Percentiles rank a stretch among this genome's conserved stretches.
Conservation (phyloP, 129 eudicot species). For the Flaveria robusta region DNA sequence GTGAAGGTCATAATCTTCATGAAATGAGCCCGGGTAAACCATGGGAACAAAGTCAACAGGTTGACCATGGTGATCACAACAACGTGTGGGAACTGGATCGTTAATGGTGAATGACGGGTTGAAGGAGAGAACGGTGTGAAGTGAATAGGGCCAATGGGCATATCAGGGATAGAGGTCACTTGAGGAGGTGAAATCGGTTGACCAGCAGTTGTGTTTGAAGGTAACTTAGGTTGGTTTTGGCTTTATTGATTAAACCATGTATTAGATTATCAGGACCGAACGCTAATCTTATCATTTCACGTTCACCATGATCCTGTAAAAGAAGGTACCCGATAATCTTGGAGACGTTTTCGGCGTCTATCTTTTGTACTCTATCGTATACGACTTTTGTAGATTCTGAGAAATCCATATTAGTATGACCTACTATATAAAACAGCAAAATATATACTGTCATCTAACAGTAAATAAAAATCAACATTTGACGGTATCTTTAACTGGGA, state of each 20-base stretch:
- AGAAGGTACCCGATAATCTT: slow-evolving; percentile 56
- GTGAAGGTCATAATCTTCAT: slow-evolving; percentile 49
- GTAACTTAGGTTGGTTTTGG: slow-evolving; percentile 35
- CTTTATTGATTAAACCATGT: slow-evolving; percentile 39
- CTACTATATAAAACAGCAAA: slow-evolving; percentile 24
- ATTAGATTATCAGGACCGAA: slow-evolving; percentile 55
- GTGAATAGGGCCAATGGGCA: slow-evolving; percentile 29
- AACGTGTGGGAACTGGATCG: slow-evolving; percentile 41
- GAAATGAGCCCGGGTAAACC: slow-evolving; percentile 38
- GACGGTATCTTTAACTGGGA: background rate
- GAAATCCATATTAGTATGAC: slow-evolving; percentile 48
- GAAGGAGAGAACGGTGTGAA: slow-evolving; percentile 48
- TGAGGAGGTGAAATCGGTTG: slow-evolving; percentile 42
- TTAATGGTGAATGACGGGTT: slow-evolving; percentile 39
- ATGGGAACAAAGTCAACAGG: slow-evolving; percentile 41
- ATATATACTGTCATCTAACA: slow-evolving; percentile 2
- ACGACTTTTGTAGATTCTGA: slow-evolving; percentile 52
- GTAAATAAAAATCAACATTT: slow-evolving; percentile 2
- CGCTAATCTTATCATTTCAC: slow-evolving; percentile 60
- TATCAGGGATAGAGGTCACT: slow-evolving; percentile 36
- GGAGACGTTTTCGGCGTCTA: slow-evolving; percentile 56
- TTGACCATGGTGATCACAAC: slow-evolving; percentile 45
- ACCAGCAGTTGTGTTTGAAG: slow-evolving; percentile 36
- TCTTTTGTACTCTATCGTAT: slow-evolving; percentile 46
- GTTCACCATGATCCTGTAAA: slow-evolving; percentile 51